phyloP scores from a whole-genome alignment of 2,329 filamentous ascomycete species.

The Graphium sp. region DNA sequence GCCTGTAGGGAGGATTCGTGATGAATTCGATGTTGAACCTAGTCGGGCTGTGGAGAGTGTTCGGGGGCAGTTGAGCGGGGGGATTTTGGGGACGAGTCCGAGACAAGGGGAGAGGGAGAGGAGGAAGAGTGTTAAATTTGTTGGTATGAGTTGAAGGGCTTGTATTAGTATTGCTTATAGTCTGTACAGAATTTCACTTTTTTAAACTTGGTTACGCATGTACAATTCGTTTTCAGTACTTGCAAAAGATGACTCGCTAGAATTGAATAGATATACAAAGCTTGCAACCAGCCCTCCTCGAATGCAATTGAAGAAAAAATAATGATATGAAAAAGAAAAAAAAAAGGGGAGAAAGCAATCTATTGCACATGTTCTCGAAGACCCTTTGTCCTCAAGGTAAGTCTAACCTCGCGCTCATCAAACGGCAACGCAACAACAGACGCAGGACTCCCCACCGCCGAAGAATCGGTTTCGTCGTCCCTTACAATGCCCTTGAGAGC shows the following conservation, averaged over 20 bases:
- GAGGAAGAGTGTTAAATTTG: slow-evolving; percentile 50
- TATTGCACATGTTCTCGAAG: slow-evolving; percentile 27
- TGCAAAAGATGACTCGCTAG: neutral
- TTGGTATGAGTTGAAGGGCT: neutral
- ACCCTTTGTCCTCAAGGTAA: slow-evolving; percentile 38
- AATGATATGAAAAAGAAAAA: slow-evolving; percentile 1
- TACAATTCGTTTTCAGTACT: too few species aligned
- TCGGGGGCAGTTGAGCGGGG: slow-evolving; percentile 26
- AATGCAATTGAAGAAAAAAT: neutral
- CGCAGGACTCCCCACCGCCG: slow-evolving; percentile 4
- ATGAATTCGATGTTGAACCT: slow-evolving; percentile 36
- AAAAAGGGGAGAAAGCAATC: neutral
- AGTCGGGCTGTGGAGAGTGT: slow-evolving; percentile 44
- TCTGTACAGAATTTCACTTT: neutral
- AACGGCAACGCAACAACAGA: slow-evolving; percentile 23
- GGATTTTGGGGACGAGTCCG: slow-evolving; percentile 15
- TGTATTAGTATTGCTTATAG: neutral
- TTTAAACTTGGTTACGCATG: too few species aligned
- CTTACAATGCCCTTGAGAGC: too few species aligned
- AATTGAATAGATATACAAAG: neutral
- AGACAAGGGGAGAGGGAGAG: slow-evolving; percentile 29
- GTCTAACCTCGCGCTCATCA: slow-evolving; percentile 23
- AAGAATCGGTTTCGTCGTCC: slow-evolving; percentile 5
- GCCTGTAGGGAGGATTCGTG: slow-evolving; percentile 16
- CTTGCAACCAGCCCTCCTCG: neutral